Base-by-base conservation (phyloP, 1,284 basidiomycete species). In the Ceratobasidium sp. region DNA sequence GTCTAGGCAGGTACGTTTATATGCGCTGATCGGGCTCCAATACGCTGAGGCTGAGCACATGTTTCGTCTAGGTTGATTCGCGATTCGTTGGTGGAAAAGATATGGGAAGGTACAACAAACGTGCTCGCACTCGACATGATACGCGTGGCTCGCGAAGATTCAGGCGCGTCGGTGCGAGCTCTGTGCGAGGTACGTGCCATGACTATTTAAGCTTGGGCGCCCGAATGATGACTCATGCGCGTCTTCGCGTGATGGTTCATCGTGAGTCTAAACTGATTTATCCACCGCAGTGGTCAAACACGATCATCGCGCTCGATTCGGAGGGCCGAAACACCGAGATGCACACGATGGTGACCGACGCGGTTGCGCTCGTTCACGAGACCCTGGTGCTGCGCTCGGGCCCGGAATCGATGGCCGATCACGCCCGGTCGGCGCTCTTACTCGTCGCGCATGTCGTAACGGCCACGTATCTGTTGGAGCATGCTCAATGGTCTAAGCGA, bases 31-130 rank as follows among this genome's bases (percentile, higher is more conserved):
- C 45, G 23, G 21, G 55, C 32, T 36, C 21, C 8, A 39, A 6
- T 39, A 14, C 8, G 36, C 21, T 45, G 41, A 60, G 39, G 9
- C 58, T 50, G 48, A 28, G 48, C 21, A 18, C 23, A 50, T 23
- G 18, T 18, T 3, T n/a, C 18, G 8, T 76, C 72, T 73, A 85
- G 85, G 52, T 76, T 86, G 55, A 85, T 91, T 50, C 83, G 88
- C 5, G 92, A 93, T 79, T 82, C 83, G 1, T 79, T 90, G 6
- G 92, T 93, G 5, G 91, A 93, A 81, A 88, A 88, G 76, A 92
- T 94, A 60, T 94, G 92, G 92, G 92, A 94, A 80, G 92, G 91
- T 0, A 92, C 91, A 62, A 76, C 76, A 3, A 86, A 86, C 2
- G 88, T 92, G 1, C 83, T 93, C 0, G 84, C 89, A 0, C 79